Evolutionary conservation across 2,329 filamentous ascomycete genomes (phyloP).

Genomic region (Trichoderma asperellum): DNA sequence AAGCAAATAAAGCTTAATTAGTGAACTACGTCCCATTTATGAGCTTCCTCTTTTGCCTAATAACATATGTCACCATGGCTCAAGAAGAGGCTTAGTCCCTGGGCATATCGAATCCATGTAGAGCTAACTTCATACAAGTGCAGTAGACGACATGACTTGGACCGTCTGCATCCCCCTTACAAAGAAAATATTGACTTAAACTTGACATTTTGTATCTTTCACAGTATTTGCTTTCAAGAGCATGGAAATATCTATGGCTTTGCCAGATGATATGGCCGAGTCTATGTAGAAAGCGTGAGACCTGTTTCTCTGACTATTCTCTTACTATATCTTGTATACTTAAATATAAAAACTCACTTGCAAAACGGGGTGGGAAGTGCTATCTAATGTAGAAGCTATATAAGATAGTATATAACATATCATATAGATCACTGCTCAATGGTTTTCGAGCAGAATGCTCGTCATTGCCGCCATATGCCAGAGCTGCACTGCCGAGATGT

Average conservation of each 20-base stretch:
- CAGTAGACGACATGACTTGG: background rate
- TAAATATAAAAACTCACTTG: background rate
- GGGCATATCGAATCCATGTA: background rate
- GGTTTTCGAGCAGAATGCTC: background rate
- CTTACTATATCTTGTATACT: background rate
- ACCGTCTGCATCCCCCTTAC: background rate
- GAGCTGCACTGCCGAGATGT: background rate
- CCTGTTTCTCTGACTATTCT: background rate
- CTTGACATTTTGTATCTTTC: background rate
- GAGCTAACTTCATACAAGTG: background rate
- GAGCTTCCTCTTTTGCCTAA: background rate
- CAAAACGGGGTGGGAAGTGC: too few relatives aligned
- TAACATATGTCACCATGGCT: background rate
- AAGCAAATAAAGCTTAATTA: background rate
- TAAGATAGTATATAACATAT: background rate
- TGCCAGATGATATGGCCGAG: background rate
- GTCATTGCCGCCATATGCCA: background rate
- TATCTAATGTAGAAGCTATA: background rate
- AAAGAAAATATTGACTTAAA: background rate
- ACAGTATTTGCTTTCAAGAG: background rate
- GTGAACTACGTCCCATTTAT: background rate
- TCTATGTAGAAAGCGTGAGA: background rate
- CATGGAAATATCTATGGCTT: background rate
- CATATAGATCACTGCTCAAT: background rate
- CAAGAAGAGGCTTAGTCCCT: background rate